Evolutionary conservation across 441 rosid species (phyloP).

Genomic region (Erysimum pusillum): DNA sequence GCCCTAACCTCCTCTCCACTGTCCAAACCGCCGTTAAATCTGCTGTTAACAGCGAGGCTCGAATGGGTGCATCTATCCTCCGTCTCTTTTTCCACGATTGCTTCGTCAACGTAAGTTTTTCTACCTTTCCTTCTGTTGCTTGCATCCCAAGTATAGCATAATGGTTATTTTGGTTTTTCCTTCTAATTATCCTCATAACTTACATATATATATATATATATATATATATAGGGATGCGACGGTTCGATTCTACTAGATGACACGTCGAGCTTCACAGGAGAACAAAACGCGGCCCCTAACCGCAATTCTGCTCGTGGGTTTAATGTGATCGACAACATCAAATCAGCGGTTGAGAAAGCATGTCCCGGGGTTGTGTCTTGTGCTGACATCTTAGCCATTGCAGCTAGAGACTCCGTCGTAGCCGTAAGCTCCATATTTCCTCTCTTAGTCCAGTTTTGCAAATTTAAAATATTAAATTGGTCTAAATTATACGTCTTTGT

Average conservation of each 20-base stretch:
- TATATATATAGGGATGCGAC: slow-evolving; percentile 85
- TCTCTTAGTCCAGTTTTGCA: neutral
- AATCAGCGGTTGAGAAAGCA: slow-evolving; percentile 76
- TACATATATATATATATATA: too few species aligned
- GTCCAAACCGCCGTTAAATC: slow-evolving; percentile 60
- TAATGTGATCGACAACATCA: slow-evolving; percentile 75
- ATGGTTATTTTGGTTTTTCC: neutral
- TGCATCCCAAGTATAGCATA: slow-evolving; percentile 26
- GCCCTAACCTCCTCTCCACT: slow-evolving; percentile 60
- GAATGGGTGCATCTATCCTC: slow-evolving; percentile 86
- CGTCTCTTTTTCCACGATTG: slow-evolving; percentile 92
- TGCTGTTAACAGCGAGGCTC: slow-evolving; percentile 63
- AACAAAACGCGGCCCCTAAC: slow-evolving; percentile 81
- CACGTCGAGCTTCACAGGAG: slow-evolving; percentile 85
- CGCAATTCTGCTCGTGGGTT: slow-evolving; percentile 80
- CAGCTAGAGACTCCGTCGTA: slow-evolving; percentile 79
- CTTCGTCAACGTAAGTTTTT: slow-evolving; percentile 68
- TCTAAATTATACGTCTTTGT: neutral
- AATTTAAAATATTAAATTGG: neutral
- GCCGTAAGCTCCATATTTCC: slow-evolving; percentile 53
- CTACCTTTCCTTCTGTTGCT: neutral
- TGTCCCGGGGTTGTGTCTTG: slow-evolving; percentile 94
- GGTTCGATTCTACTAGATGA: slow-evolving; percentile 91
- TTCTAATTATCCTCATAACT: neutral
- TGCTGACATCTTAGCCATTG: slow-evolving; percentile 86